Evolutionary conservation across 345 rosid genomes (phyloP).

Genomic region (Acer campestre): DNA sequence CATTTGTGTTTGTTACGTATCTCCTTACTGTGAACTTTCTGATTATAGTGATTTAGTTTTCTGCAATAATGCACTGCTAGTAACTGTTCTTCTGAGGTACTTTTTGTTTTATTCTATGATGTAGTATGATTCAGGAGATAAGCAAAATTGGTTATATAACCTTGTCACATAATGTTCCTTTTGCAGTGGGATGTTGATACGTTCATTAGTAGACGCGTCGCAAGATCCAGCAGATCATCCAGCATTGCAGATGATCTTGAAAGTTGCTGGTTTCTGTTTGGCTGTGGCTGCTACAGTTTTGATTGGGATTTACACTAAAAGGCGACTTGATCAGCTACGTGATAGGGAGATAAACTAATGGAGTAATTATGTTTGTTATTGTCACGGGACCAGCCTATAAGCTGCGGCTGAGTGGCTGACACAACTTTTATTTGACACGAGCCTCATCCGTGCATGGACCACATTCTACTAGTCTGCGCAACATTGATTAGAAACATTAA

Average conservation of each 20-base stretch:
- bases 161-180: not conserved
- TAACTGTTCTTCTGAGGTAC: not conserved
- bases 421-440: not conserved
- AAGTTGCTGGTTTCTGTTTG: conserved; percentile 6
- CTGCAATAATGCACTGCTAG: not conserved
- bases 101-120: not conserved
- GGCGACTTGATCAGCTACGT: conserved; percentile 7
- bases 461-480: not conserved
- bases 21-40: not conserved
- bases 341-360: not conserved
- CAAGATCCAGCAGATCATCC: conserved; percentile 11
- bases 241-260: not conserved
- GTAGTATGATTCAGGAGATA: not conserved
- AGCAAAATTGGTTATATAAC: not conserved
- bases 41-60: not conserved
- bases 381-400: not conserved
- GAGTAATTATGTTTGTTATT: not conserved
- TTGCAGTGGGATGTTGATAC: conserved; percentile 36
- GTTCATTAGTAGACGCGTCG: conserved; percentile 27
- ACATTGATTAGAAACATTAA: not conserved
- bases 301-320: conserved; percentile 11
- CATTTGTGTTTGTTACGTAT: not conserved
- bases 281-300: conserved; percentile 4
- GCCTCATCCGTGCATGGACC: not conserved
- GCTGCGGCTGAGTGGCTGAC: not conserved